Percentiles rank a stretch among this genome's conserved stretches.
Conservation (phyloP, 1,139 yeast genomes). For the Geotrichum restrictum region DNA sequence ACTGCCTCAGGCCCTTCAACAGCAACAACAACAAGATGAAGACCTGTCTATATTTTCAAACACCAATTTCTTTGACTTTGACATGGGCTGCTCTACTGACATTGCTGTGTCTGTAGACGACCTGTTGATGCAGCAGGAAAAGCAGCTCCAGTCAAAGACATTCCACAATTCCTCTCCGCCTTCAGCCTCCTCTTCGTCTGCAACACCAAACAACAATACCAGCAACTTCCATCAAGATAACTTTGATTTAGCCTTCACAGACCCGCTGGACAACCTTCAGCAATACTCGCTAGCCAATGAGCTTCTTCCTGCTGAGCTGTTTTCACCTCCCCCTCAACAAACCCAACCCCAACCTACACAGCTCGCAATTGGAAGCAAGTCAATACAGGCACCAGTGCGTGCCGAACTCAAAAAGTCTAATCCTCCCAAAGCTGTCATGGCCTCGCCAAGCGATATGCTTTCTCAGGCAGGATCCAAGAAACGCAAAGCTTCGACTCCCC, state of each 20-base stretch:
- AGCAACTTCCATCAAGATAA: neutral
- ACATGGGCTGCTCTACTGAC: constrained; percentile 43
- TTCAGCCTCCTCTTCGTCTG: constrained; percentile 24
- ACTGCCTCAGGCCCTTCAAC: neutral
- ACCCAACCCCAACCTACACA: neutral
- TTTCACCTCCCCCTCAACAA: neutral
- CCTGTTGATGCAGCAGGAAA: constrained; percentile 41
- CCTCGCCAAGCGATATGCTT: neutral
- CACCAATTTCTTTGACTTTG: constrained; percentile 45
- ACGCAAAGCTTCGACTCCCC: neutral
- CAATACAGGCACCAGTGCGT: too few relatives aligned
- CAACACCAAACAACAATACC: neutral
- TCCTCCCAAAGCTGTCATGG: neutral
- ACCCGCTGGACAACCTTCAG: constrained; percentile 15
- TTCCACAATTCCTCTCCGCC: neutral
- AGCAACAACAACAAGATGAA: constrained; percentile 30
- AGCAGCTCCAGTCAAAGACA: constrained; percentile 27
- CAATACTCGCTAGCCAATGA: constrained; percentile 19
- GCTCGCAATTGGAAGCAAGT: neutral
- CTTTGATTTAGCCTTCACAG: constrained; percentile 7
- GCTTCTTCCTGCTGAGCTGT: constrained; percentile 9
- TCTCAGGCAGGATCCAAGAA: neutral
- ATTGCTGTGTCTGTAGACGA: constrained; percentile 43
- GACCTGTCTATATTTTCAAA: constrained; percentile 43
- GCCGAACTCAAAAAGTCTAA: too few relatives aligned